Base-by-base conservation (phyloP, 805 yeast species). In the Millerozyma acaciae region DNA sequence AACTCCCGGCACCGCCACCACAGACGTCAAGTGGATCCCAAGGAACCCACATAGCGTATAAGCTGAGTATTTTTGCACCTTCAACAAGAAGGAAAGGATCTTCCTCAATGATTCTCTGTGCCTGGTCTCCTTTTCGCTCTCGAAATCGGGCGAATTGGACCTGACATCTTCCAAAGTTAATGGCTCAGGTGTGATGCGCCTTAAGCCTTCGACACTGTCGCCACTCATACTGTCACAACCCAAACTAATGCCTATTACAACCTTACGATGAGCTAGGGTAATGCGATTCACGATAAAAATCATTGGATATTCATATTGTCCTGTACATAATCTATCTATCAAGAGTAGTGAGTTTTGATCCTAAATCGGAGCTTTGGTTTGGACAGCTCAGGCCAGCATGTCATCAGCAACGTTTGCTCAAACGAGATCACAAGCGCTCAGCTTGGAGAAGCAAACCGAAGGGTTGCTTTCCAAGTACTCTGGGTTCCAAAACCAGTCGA, bases 371-470 rank as follows among this genome's bases (percentile, higher is more conserved):
- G n/a, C n/a, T n/a, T n/a, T n/a, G 12, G 26, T n/a, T 23, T n/a
- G 13, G 26, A 23, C 15, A 23, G 13, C 26, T 8, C 7, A 23
- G 6, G 13, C 10, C 9, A 30, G 13, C 17, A 56, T 55, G 60
- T 49, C 59, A 13, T 57, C 68, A 50, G 59, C 73, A 7, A 61
- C 84, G 3, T 84, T 83, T 54, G 68, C 76, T 12, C 85, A 85
- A 30, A 68, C 77, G 9, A 69, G 95, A 51, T 65, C 83, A 18
- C 84, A 81, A 48, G 77, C 80, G 1, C 65, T 88, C 21, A 68
- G 78, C 6, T 60, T 81, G 30, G 96, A 90, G 55, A 75, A 79
- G 32, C 84, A 81, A 50, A 71, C 90, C 3, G 88, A 83, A 37
- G 50, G 62, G 5, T 55, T 66, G 13, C 55, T 89, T 31, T 55